Evolutionary conservation across 345 rosid genomes (phyloP).

Genomic region (sweet orange (Citrus sinensis)): DVS_A1.0 CM039163.1:43023501-43024000

Average conservation of each 20-base stretch:
- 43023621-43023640: conserved; percentile 79
- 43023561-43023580: conserved; percentile 44
- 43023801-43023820: conserved; percentile 11
- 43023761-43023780: not conserved
- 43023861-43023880: conserved; percentile 76
- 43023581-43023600: conserved; percentile 65
- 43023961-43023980: conserved; percentile 39
- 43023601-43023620: conserved; percentile 84
- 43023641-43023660: conserved; percentile 64
- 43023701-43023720: not conserved
- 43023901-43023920: conserved; percentile 56
- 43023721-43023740: too few relatives aligned
- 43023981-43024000: not conserved
- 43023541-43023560: conserved; percentile 40
- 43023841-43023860: conserved; percentile 69
- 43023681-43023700: not conserved
- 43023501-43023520: conserved; percentile 59
- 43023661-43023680: conserved; percentile 32
- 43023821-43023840: conserved; percentile 79
- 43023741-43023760: not conserved
- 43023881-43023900: conserved; percentile 60
- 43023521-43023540: conserved; percentile 43
- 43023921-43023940: conserved; percentile 70
- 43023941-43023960: conserved; percentile 61
- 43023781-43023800: not conserved